phyloP scores from a whole-genome alignment of 2,329 filamentous ascomycete genomes.

The Epichloe festucae region DNA sequence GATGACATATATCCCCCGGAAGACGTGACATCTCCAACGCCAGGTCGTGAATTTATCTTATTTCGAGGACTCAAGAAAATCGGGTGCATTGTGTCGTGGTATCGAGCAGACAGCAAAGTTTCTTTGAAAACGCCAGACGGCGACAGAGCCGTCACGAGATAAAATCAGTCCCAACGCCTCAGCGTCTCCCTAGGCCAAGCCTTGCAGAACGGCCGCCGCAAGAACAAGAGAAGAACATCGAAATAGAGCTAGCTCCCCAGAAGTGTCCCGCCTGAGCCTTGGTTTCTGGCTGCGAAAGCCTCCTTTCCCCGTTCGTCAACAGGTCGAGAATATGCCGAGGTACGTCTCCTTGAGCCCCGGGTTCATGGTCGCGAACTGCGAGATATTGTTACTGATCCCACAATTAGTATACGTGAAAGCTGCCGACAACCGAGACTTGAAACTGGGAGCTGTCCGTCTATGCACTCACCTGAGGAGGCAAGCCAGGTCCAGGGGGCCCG shows the following conservation, averaged over 20 bases:
- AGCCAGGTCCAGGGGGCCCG: conserved; percentile 23
- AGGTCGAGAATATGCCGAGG: not conserved
- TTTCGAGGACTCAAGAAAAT: conserved; percentile 17
- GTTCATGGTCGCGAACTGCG: too few species aligned
- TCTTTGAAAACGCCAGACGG: conserved; percentile 6
- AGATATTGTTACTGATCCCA: not conserved
- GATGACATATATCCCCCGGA: conserved; percentile 24
- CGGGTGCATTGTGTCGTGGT: conserved; percentile 16
- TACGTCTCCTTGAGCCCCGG: too few species aligned
- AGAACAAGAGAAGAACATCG: conserved; percentile 14
- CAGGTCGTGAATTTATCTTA: conserved; percentile 22
- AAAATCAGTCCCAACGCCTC: conserved; percentile 18
- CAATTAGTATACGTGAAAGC: not conserved
- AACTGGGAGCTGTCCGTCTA: not conserved
- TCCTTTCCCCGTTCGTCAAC: not conserved
- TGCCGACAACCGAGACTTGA: not conserved
- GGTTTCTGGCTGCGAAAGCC: not conserved
- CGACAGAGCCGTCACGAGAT: conserved; percentile 11
- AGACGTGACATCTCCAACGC: conserved; percentile 27
- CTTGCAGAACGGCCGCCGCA: conserved; percentile 9
- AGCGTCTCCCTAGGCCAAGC: conserved; percentile 14
- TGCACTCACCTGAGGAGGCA: conserved; percentile 26
- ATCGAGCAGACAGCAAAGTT: conserved; percentile 21
- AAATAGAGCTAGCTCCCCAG: conserved; percentile 9
- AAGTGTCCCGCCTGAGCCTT: conserved; percentile 2